Evolutionary conservation across 805 yeast genomes (phyloP).

Genomic region (Teunomyces stri): DNA sequence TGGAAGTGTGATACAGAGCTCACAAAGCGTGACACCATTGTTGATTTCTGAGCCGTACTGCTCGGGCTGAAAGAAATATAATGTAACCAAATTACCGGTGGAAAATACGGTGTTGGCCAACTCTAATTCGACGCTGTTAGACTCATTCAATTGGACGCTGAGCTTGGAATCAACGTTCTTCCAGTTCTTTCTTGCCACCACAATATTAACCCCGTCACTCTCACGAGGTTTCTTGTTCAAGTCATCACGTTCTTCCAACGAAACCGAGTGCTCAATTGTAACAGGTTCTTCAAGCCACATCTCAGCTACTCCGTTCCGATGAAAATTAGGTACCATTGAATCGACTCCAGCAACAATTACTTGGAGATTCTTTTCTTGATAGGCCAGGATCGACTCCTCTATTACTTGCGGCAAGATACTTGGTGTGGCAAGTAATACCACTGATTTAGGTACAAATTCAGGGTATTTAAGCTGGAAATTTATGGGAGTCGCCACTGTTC

Average conservation of each 20-base stretch:
- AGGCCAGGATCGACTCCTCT: constrained; percentile 25
- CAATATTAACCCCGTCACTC: constrained; percentile 36
- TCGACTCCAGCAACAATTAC: constrained; percentile 43
- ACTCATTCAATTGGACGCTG: constrained; percentile 14
- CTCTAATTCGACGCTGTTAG: constrained; percentile 17
- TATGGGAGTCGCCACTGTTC: constrained; percentile 10
- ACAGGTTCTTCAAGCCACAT: constrained; percentile 35
- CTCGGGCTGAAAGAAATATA: constrained; percentile 30
- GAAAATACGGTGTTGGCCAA: constrained; percentile 42
- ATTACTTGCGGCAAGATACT: constrained; percentile 28
- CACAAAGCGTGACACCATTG: constrained; percentile 30
- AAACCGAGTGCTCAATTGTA: constrained; percentile 16
- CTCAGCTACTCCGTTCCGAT: constrained; percentile 35
- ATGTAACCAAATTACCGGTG: constrained; percentile 32
- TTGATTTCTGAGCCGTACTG: constrained; percentile 9
- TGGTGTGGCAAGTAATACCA: constrained; percentile 37
- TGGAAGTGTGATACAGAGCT: constrained; percentile 24
- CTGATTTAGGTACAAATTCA: constrained; percentile 24
- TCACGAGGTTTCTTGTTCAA: constrained; percentile 20
- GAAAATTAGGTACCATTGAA: constrained; percentile 30
- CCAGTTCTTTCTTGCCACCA: constrained; percentile 39
- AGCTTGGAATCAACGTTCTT: constrained; percentile 27
- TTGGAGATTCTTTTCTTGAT: constrained; percentile 27
- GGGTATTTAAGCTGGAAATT: constrained; percentile 5
- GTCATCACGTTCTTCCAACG: constrained; percentile 24